Evolutionary conservation across 495 filamentous ascomycete genomes (phyloP), one percentile per base, ranked within the genome.

Genomic region (Lepidopterella palustris): DNA sequence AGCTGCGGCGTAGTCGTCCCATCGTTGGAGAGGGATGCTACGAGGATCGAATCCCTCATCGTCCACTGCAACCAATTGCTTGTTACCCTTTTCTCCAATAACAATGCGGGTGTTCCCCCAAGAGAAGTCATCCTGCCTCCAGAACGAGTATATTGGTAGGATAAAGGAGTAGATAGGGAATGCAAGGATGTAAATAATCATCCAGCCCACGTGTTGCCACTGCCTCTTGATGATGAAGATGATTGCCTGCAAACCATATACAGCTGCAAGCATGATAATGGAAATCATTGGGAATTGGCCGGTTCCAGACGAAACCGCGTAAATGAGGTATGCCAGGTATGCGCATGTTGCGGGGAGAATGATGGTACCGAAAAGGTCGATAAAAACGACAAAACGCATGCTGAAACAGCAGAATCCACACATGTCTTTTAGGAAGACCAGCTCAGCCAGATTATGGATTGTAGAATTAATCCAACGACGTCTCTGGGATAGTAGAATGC

Each of bases 381-480:
- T 85, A 64, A 98, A 86, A 57, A 98, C 93, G 49, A 98, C 84
- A 69, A 98, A 97, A 55, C 93, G 86, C 93, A 98, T 98, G 58
- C 88, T 91, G 79, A 98, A 98, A 74, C 89, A 97, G 74, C 93
- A 98, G 84, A 98, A 98, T 55, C 93, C 93, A 69, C 93, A 98
- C 71, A 98, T 84, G 64, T 98, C 88, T 66, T 88, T 83, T 39
- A 98, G 79, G 61, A 84, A 83, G 61, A 95, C 86, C 67, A 97
- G 75, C 74, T 98, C 93, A 15, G 83, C 86, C 67, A 98, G 71
- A 68, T 98, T 98, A 79, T 98, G 93, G 53, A 98, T 83, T 23
- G 93, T 98, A 1, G 92, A 97, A 73, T 98, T 98, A 74, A 98
- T 98, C 93, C 93, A 98, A 55, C 93, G 84, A 74, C 93, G 90